Evolutionary conservation across 1,139 yeast species (phyloP).

Genomic region (Scheffersomyces parashehatae): DNA sequence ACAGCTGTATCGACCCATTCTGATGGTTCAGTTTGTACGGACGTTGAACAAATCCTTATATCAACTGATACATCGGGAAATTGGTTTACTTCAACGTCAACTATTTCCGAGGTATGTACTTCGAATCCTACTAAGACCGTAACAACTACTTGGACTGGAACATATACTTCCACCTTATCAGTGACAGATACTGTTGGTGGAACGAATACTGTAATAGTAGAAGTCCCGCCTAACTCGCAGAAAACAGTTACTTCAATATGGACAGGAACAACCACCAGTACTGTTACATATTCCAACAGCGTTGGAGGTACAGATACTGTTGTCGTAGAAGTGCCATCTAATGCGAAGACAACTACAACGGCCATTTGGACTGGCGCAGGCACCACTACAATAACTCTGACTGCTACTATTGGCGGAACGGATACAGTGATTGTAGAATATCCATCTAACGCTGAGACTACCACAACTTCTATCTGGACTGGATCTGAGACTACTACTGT

Average conservation of each 20-base stretch:
- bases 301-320: constrained; percentile 10
- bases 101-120: constrained; percentile 1
- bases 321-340: constrained; percentile 8
- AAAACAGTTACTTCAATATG: constrained; percentile 10
- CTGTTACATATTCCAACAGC: too few relatives aligned
- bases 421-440: constrained; percentile 8
- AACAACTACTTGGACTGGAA: constrained; percentile 8
- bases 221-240: constrained; percentile 1
- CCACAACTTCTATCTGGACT: constrained; percentile 12
- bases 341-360: constrained; percentile 3
- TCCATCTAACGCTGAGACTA: constrained; percentile 12
- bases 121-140: not conserved
- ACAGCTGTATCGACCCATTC: not conserved
- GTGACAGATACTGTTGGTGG: constrained; percentile 8
- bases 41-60: not conserved
- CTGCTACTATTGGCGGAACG: constrained; percentile 5
- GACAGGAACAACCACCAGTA: constrained; percentile 1
- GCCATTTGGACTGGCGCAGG: constrained; percentile 10
- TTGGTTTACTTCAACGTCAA: too few relatives aligned
- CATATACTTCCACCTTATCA: not conserved
- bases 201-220: constrained; percentile 8
- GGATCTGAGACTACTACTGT: constrained; percentile 7
- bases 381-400: constrained; percentile 4
- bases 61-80: too few relatives aligned
- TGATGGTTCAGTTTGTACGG: not conserved